These are phyloP conservation scores for Cicer arietinum DNA, from an alignment of 306 rosid species.

Conservation along the genomic window DNA sequence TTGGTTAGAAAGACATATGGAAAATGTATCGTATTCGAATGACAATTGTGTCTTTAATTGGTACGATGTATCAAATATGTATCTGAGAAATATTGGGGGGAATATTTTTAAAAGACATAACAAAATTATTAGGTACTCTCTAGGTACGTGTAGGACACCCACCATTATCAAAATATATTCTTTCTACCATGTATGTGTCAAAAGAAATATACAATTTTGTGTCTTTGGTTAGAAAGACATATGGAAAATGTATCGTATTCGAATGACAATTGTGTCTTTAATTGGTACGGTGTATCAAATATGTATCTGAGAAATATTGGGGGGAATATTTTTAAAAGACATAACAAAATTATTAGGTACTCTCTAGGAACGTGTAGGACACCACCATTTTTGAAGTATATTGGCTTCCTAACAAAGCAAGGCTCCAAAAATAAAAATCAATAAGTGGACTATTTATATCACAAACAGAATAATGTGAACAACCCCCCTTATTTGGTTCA, in stretches of 20 bases:
- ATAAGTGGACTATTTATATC: neutral
- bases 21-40: neutral
- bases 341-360: neutral
- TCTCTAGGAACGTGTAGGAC: neutral
- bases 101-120: neutral
- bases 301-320: neutral
- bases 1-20: neutral
- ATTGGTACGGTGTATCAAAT: neutral
- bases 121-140: neutral
- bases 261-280: neutral
- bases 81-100: neutral
- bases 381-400: neutral
- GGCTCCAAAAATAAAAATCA: constrained; percentile 22
- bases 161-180: neutral
- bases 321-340: neutral
- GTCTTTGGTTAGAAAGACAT: neutral
- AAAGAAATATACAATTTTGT: neutral
- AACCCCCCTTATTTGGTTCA: neutral
- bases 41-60: neutral
- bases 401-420: constrained; percentile 13
- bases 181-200: neutral
- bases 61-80: neutral
- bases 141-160: neutral
- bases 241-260: neutral
- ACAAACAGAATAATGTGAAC: too few species aligned